Percentiles rank a stretch among this genome's conserved stretches.
These are phyloP conservation scores for Globisporangium barbulae DNA, from an alignment of 352 stramenopile genomes.

Conservation along the genomic window DNA sequence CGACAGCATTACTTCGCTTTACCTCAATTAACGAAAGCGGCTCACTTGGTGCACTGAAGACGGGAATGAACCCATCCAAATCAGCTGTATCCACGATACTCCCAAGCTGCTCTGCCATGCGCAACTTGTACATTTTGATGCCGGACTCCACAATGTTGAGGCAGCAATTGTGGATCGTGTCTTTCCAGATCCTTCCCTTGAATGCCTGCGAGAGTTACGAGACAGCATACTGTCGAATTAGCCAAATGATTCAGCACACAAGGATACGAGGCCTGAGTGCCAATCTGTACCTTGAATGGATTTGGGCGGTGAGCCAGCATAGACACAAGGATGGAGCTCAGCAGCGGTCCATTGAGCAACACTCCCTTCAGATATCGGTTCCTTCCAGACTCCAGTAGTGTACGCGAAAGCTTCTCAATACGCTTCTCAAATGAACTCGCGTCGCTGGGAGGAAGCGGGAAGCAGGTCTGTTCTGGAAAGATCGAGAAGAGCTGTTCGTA, in stretches of 20 bases:
- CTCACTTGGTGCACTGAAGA: slow-evolving; percentile 27
- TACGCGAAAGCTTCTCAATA: slow-evolving; percentile 54
- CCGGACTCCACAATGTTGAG: slow-evolving; percentile 76
- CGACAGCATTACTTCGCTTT: not conserved
- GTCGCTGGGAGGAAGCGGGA: slow-evolving; percentile 36
- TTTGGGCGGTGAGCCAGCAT: slow-evolving; percentile 70
- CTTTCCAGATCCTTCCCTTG: slow-evolving; percentile 62
- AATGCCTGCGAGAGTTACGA: slow-evolving; percentile 40
- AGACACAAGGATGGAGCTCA: slow-evolving; percentile 68
- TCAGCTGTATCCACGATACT: slow-evolving; percentile 75
- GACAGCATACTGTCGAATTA: not conserved
- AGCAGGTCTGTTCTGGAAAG: slow-evolving; percentile 61
- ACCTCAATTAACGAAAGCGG: slow-evolving; percentile 39
- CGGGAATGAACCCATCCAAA: slow-evolving; percentile 48
- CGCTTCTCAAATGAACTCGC: slow-evolving; percentile 52
- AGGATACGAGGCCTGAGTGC: not conserved
- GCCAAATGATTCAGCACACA: not conserved
- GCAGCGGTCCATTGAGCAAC: slow-evolving; percentile 66
- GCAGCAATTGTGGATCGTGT: slow-evolving; percentile 79
- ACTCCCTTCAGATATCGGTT: slow-evolving; percentile 70
- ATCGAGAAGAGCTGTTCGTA: slow-evolving; percentile 41
- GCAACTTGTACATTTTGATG: slow-evolving; percentile 77
- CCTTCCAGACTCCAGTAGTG: slow-evolving; percentile 54
- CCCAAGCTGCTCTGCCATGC: slow-evolving; percentile 62
- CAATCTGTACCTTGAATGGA: slow-evolving; percentile 45